Evolutionary conservation across 2,329 filamentous ascomycete genomes (phyloP).

Genomic region (Chaetomiaceae sp.): DNA sequence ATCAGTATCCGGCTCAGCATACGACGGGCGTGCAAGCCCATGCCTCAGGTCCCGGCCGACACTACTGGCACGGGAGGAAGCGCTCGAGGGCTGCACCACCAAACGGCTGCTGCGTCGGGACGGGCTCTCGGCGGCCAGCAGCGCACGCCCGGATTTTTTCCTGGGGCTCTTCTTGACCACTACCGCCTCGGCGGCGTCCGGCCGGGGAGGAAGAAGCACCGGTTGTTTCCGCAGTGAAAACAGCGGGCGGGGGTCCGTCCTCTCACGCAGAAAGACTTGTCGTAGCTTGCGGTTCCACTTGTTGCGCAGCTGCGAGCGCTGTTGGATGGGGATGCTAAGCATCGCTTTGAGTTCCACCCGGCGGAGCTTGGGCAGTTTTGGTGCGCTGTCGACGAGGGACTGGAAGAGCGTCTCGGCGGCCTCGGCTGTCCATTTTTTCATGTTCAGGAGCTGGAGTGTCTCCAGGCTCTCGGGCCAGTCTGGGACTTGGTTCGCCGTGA

Average conservation of each 20-base stretch:
- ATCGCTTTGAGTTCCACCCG: constrained; percentile 70
- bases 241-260: constrained; percentile 23
- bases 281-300: constrained; percentile 70
- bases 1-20: constrained; percentile 45
- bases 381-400: constrained; percentile 69
- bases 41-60: constrained; percentile 24
- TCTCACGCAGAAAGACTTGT: constrained; percentile 55
- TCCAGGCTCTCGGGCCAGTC: constrained; percentile 72
- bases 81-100: constrained; percentile 37
- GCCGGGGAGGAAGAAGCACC: too few species aligned
- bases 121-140: background rate
- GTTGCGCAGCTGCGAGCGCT: constrained; percentile 72
- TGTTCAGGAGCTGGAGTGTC: constrained; percentile 67
- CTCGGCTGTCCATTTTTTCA: constrained; percentile 67
- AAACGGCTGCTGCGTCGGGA: constrained; percentile 25
- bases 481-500: constrained; percentile 62
- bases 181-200: background rate
- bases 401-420: constrained; percentile 73
- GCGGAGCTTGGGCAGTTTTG: constrained; percentile 61
- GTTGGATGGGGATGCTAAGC: constrained; percentile 75
- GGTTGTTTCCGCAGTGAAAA: constrained; percentile 19
- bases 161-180: background rate
- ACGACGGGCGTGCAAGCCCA: constrained; percentile 27
- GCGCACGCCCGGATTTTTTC: background rate
- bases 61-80: constrained; percentile 31